Percentiles rank a stretch among this genome's conserved stretches.
Evolutionary conservation across 2,329 filamentous ascomycete genomes (phyloP).

Genomic region (Zasmidium citrigriseum): DNA sequence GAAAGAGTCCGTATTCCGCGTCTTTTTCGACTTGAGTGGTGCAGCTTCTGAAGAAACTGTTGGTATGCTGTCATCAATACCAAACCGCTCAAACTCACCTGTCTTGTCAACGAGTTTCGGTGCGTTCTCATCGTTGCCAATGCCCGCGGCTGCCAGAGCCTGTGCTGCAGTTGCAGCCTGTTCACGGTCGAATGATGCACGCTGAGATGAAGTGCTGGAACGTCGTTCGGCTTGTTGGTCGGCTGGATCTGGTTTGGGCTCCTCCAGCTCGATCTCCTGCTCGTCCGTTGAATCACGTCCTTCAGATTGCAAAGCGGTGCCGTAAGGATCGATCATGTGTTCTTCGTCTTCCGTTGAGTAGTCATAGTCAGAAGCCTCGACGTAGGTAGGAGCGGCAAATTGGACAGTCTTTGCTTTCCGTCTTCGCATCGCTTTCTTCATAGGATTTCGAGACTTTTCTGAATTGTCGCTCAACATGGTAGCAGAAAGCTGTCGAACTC

Average conservation of each 20-base stretch:
- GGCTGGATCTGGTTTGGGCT: constrained; percentile 22
- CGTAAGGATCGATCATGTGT: constrained; percentile 30
- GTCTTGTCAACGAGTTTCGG: constrained; percentile 36
- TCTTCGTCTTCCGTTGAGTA: constrained; percentile 74
- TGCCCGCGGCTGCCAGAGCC: constrained; percentile 23
- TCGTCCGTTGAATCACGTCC: constrained; percentile 21
- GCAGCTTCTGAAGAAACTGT: constrained; percentile 35
- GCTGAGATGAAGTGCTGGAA: constrained; percentile 28
- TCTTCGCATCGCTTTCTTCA: constrained; percentile 80
- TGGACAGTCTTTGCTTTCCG: constrained; percentile 84
- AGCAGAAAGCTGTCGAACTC: constrained; percentile 59
- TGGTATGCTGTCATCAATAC: constrained; percentile 20
- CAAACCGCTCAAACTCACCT: constrained; percentile 23
- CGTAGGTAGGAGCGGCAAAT: constrained; percentile 81
- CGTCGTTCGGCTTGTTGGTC: constrained; percentile 23
- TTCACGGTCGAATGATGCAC: constrained; percentile 34
- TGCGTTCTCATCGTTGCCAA: constrained; percentile 30
- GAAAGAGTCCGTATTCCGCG: constrained; percentile 92
- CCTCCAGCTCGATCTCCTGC: constrained; percentile 22
- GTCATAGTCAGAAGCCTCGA: constrained; percentile 83
- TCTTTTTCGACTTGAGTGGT: constrained; percentile 70
- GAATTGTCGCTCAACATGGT: constrained; percentile 72
- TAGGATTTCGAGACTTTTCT: constrained; percentile 78
- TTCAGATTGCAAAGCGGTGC: constrained; percentile 20
- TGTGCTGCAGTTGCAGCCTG: constrained; percentile 31